These are phyloP conservation scores for Xylaria sp. DNA, from an alignment of 2,329 filamentous ascomycete genomes.

Conservation along the genomic window DNA sequence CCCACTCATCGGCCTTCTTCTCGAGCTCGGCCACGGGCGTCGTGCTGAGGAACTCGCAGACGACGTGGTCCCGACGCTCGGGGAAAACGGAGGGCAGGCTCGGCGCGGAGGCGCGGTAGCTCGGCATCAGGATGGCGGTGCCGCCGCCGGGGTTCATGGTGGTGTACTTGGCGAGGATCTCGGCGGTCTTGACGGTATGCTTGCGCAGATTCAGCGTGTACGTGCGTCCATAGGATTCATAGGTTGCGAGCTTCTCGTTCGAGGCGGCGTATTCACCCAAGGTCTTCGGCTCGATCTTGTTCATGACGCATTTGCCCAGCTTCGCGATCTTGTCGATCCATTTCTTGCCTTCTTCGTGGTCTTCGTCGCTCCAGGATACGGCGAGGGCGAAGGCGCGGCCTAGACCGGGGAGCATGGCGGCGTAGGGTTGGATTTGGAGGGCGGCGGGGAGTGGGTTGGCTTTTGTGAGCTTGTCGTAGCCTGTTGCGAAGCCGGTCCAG, in stretches of 20 bases:
- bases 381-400: constrained; percentile 27
- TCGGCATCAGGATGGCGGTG: constrained; percentile 29
- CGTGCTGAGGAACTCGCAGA: constrained; percentile 34
- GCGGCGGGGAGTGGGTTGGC: neutral
- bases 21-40: constrained; percentile 23
- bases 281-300: constrained; percentile 13
- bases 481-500: neutral
- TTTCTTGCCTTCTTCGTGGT: constrained; percentile 23
- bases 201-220: constrained; percentile 23
- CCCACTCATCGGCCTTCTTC: constrained; percentile 26
- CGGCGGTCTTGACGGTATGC: constrained; percentile 25
- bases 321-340: constrained; percentile 17
- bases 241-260: constrained; percentile 23
- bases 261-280: constrained; percentile 12
- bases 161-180: constrained; percentile 26
- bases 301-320: constrained; percentile 15
- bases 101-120: constrained; percentile 31
- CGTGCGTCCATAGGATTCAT: constrained; percentile 16
- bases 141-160: constrained; percentile 23
- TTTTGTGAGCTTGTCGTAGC: constrained; percentile 1
- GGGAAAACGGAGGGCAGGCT: constrained; percentile 28
- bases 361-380: constrained; percentile 33
- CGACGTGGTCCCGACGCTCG: constrained; percentile 30
- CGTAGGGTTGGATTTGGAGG: constrained; percentile 26
- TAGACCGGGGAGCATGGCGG: constrained; percentile 29